Evolutionary conservation across 2,329 filamentous ascomycete species (phyloP).

Genomic region (Sphaerostilbella broomeana): DNA sequence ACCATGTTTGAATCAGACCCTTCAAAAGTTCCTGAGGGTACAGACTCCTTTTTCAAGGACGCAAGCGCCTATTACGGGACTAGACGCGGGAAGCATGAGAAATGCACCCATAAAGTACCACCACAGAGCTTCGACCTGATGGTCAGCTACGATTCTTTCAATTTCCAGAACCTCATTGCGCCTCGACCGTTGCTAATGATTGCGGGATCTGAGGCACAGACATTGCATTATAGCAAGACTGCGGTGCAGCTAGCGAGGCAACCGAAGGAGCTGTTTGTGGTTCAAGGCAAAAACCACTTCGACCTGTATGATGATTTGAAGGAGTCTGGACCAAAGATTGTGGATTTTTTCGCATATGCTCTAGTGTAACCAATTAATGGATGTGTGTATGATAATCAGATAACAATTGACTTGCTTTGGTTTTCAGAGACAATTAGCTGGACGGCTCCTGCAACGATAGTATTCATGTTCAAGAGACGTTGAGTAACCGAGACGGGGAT

Average conservation of each 20-base stretch:
- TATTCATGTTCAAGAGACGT: too few species aligned
- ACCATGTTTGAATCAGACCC: slow-evolving; percentile 6
- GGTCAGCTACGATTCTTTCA: slow-evolving; percentile 13
- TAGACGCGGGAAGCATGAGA: slow-evolving; percentile 12
- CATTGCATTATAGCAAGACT: slow-evolving; percentile 10
- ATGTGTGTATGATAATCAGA: too few species aligned
- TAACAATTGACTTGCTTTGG: too few species aligned
- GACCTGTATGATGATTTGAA: slow-evolving; percentile 14
- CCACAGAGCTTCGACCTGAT: slow-evolving; percentile 12
- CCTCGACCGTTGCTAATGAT: slow-evolving; percentile 16
- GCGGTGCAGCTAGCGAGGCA: slow-evolving; percentile 11
- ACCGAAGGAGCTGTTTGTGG: slow-evolving; percentile 15
- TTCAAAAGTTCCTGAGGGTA: neutral
- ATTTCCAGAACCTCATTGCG: slow-evolving; percentile 12
- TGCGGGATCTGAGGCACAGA: slow-evolving; percentile 14
- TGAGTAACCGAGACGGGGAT: slow-evolving; percentile 2
- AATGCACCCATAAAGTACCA: slow-evolving; percentile 7
- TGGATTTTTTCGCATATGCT: slow-evolving; percentile 19
- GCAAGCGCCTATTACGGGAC: slow-evolving; percentile 16
- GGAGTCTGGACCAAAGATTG: slow-evolving; percentile 12
- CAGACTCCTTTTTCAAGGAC: slow-evolving; percentile 10
- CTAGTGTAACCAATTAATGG: too few species aligned
- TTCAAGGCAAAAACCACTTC: slow-evolving; percentile 14
- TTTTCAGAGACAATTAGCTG: too few species aligned
- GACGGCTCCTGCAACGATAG: too few species aligned